Percentiles rank a stretch among this genome's conserved stretches.
phyloP scores from a whole-genome alignment of 176 grass and related monocot genomes.

The Oryza australiensis region DNA sequence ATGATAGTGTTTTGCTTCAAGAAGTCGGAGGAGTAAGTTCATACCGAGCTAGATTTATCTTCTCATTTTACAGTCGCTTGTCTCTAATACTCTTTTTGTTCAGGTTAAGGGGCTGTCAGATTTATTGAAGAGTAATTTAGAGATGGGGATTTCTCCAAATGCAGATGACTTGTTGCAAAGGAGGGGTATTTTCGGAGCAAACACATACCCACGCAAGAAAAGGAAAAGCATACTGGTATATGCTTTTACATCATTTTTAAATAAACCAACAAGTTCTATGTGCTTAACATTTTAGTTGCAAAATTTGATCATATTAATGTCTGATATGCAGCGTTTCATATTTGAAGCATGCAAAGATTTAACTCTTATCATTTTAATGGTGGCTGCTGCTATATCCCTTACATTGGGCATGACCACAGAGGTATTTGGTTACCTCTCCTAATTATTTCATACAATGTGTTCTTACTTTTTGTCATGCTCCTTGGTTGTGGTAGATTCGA shows the following conservation, averaged over 20 bases:
- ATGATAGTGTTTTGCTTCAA: slow-evolving; percentile 49
- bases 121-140: slow-evolving; percentile 71
- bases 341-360: slow-evolving; percentile 97
- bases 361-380: slow-evolving; percentile 85
- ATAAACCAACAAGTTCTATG: slow-evolving; percentile 21
- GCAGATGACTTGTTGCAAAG: slow-evolving; percentile 56
- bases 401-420: slow-evolving; percentile 92
- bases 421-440: slow-evolving; percentile 47
- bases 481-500: background rate
- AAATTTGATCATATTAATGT: slow-evolving; percentile 36
- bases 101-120: slow-evolving; percentile 69
- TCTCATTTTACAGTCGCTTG: background rate
- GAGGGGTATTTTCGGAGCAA: slow-evolving; percentile 56
- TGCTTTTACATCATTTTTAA: slow-evolving; percentile 24
- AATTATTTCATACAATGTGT: slow-evolving; percentile 18
- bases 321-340: slow-evolving; percentile 66
- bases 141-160: slow-evolving; percentile 53
- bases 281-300: slow-evolving; percentile 28
- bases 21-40: slow-evolving; percentile 59
- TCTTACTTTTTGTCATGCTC: background rate
- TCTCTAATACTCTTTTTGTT: slow-evolving; percentile 3
- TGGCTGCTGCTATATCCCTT: slow-evolving; percentile 86
- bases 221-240: slow-evolving; percentile 61
- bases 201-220: slow-evolving; percentile 88
- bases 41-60: background rate